phyloP scores from a whole-genome alignment of 169 alveolate species.

The Babesia microti region DNA sequence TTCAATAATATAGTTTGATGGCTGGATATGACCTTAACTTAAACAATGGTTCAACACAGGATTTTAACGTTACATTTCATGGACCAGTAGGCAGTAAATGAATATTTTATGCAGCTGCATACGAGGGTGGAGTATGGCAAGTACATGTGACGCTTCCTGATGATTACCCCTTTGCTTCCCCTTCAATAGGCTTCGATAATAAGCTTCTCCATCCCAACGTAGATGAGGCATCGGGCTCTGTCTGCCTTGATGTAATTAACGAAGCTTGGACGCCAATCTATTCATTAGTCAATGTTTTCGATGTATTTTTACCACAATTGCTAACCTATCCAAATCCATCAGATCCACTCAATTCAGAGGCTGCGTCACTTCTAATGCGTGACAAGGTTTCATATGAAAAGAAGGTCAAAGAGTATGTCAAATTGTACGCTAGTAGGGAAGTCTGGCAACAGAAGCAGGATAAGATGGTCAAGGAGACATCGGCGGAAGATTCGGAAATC shows the following conservation, averaged over 20 bases:
- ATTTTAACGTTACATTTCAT: slow-evolving; percentile 62
- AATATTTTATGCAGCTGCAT: slow-evolving; percentile 49
- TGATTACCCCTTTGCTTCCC: slow-evolving; percentile 91
- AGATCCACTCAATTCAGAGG: slow-evolving; percentile 92
- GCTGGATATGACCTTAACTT: slow-evolving; percentile 66
- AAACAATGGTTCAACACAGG: slow-evolving; percentile 62
- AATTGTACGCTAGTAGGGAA: slow-evolving; percentile 59
- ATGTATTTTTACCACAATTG: slow-evolving; percentile 88
- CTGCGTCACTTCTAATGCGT: slow-evolving; percentile 83
- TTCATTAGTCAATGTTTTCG: slow-evolving; percentile 84
- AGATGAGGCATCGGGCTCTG: slow-evolving; percentile 92
- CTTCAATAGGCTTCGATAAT: slow-evolving; percentile 89
- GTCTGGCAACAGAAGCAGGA: slow-evolving; percentile 41
- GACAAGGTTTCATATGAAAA: slow-evolving; percentile 77
- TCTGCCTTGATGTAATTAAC: slow-evolving; percentile 92
- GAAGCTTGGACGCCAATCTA: slow-evolving; percentile 96
- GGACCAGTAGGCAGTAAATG: slow-evolving; percentile 64
- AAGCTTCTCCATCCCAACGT: slow-evolving; percentile 89
- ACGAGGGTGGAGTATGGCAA: slow-evolving; percentile 78
- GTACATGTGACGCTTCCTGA: slow-evolving; percentile 89
- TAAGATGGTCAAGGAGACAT: neutral
- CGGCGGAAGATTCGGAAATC: slow-evolving; percentile 3
- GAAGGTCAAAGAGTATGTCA: slow-evolving; percentile 74
- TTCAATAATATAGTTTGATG: slow-evolving; percentile 36
- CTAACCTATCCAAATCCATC: slow-evolving; percentile 91